Evolutionary conservation across 2,329 filamentous ascomycete genomes (phyloP), one percentile per base, ranked within the genome.

Genomic region (Xylariomycetidae sp.): DNA sequence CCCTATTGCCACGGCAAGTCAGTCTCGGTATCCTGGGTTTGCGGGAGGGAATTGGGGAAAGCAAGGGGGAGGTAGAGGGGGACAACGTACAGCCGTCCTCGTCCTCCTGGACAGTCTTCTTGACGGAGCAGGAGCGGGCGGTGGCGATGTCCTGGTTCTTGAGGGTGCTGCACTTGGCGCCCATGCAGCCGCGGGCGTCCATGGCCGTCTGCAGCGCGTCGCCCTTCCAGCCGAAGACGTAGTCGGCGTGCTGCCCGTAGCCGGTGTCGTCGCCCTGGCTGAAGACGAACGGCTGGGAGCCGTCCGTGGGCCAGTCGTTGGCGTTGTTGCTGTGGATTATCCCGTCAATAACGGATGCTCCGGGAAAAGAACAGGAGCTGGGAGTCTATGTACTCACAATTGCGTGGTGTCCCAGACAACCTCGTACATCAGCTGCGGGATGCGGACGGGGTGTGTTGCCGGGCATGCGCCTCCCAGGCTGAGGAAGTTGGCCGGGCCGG

Each of bases 391-490:
- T n/a, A n/a, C n/a, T n/a, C n/a, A n/a, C n/a, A 63, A 63, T 28
- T 41, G 34, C 4, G 55, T 59, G 8, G 59, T 68, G 43, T 68
- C 63, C 54, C 63, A 67, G 35, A 67, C 63, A 2, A 68, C 60
- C 44, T 69, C 65, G 44, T 63, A 65, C 64, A 69, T 68, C 10
- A 68, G 43, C 51, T 69, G 64, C 8, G 65, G 65, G 35, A 67
- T 60, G 19, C 58, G 50, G 7, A 69, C 56, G 0, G 64, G 64
- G 37, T 53, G 50, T 4, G 46, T 53, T 8, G 47, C 47, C 4
- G 50, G 49, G 43, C 50, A 53, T 6, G 50, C 45, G 5, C 64
- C 64, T 20, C 62, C 57, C 2, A 59, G 36, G 31, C 49, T 52
- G 2, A 59, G 49, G 50, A 61, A 62, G 32, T 53, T 61, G 44